Conservation (phyloP, 495 filamentous ascomycete genomes). For the Tuber microsphaerosporum region DNA sequence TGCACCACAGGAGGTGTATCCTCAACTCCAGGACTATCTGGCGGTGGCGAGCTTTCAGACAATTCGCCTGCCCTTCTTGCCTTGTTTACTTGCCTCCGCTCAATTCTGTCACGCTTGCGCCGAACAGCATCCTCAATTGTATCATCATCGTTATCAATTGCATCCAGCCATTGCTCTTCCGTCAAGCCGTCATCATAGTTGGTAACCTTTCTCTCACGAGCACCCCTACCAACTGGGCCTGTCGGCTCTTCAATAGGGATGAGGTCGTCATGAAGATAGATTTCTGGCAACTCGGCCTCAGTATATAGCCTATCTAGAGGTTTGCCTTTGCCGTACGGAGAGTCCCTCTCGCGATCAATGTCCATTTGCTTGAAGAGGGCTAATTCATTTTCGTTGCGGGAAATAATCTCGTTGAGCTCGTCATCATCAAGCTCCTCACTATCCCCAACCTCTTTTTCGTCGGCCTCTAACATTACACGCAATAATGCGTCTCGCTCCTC, state of each 20-base stretch:
- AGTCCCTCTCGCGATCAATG: constrained; percentile 57
- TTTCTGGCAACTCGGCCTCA: constrained; percentile 86
- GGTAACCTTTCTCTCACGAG: constrained; percentile 84
- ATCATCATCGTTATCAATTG: constrained; percentile 93
- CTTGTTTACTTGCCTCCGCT: constrained; percentile 63
- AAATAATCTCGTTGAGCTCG: constrained; percentile 82
- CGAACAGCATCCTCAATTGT: constrained; percentile 86
- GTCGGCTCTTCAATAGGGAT: constrained; percentile 54
- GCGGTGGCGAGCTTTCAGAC: constrained; percentile 33
- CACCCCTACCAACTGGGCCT: constrained; percentile 74
- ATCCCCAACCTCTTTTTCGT: constrained; percentile 72
- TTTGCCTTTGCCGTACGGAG: constrained; percentile 59
- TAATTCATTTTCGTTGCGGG: constrained; percentile 68
- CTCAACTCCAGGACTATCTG: constrained; percentile 33
- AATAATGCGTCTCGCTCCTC: constrained; percentile 95
- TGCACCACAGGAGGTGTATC: constrained; percentile 31
- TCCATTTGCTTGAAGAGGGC: constrained; percentile 68
- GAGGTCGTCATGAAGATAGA: constrained; percentile 66
- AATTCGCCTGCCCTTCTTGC: constrained; percentile 30
- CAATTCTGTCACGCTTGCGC: constrained; percentile 76
- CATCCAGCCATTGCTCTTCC: constrained; percentile 90
- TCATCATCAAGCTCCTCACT: constrained; percentile 97
- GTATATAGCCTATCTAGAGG: constrained; percentile 67
- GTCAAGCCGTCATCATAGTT: constrained; percentile 96
- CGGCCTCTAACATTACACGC: constrained; percentile 80